Evolutionary conservation across 2,329 filamentous ascomycete genomes (phyloP), one percentile per base, ranked within the genome.

Genomic region (Cordyceps cateniannulata): DNA sequence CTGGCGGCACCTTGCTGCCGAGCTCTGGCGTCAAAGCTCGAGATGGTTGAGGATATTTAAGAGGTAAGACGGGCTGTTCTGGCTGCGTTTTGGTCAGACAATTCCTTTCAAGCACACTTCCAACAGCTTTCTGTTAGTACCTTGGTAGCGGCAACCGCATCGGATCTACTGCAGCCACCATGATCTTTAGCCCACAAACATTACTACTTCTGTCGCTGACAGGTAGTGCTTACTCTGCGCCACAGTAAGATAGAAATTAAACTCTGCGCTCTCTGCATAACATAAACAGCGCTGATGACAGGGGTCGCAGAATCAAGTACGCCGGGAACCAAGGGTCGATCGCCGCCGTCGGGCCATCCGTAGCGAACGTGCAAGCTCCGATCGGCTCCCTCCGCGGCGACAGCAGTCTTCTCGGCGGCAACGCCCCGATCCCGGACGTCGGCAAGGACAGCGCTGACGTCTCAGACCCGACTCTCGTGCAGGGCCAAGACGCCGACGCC

Each of bases 401-500:
- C 32, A 67, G 69, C 4, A 67, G 66, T 42, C 69, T 80, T 4
- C 69, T 77, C 44, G 78, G 77, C 32, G 77, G 75, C 49, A 71
- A 72, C 38, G 74, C 75, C 18, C 61, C 70, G 1, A 69, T 71
- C 3, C 73, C 77, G 6, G 67, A 75, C 40, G 71, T 72, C 10
- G 71, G 14, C 38, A 12, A 71, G 2, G 71, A 75, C 35, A 76
- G 71, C 2, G 77, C 77, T 32, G 63, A 73, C 1, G 75, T 80
- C 0, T 48, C 67, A 2, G 62, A 77, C 40, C 71, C 74, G 0
- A 63, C 78, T 42, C 73, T 80, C 10, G 79, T 81, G 10, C 70
- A 74, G 0, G 81, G 79, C 0, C 83, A 86, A 66, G 77, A 77
- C 1, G 78, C 78, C 0, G 75, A 81, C 52, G 72, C 75, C 0